Conservation (phyloP, 2,329 filamentous ascomycete genomes). For the Arthrinium puccinioides region DNA sequence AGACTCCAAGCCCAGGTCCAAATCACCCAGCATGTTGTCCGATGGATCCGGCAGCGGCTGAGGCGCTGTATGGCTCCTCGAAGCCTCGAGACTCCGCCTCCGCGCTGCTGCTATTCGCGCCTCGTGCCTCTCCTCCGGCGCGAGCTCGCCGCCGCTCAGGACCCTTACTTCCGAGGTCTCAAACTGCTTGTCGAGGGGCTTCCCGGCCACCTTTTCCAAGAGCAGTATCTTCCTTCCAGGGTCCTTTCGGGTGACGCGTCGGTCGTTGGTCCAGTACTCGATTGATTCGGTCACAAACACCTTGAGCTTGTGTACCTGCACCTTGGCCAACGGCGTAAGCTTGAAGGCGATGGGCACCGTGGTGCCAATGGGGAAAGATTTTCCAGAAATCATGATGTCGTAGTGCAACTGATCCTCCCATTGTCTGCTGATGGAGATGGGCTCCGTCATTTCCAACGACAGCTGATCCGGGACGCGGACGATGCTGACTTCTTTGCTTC, state of each 20-base stretch:
- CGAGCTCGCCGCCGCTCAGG: conserved; percentile 72
- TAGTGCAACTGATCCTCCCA: conserved; percentile 96
- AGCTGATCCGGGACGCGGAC: conserved; percentile 82
- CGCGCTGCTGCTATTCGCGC: conserved; percentile 38
- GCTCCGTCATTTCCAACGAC: conserved; percentile 84
- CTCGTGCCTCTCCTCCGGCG: conserved; percentile 36
- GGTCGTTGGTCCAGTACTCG: conserved; percentile 84
- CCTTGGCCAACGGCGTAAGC: conserved; percentile 84
- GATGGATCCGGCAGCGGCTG: conserved; percentile 41
- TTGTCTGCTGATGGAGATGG: conserved; percentile 85
- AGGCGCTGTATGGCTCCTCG: conserved; percentile 29
- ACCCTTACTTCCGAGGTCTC: conserved; percentile 70
- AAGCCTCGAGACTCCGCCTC: conserved; percentile 48
- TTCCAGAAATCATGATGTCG: conserved; percentile 92
- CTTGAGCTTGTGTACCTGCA: conserved; percentile 87
- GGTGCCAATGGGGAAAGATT: conserved; percentile 83
- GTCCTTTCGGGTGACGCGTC: conserved; percentile 77
- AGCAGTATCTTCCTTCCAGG: conserved; percentile 77
- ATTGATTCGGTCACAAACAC: conserved; percentile 86
- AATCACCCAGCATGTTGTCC: conserved; percentile 73
- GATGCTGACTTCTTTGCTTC: conserved; percentile 72
- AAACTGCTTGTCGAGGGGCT: conserved; percentile 64
- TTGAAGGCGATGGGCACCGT: conserved; percentile 93
- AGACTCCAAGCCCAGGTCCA: conserved; percentile 61
- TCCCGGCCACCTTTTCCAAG: conserved; percentile 82